A percentile compares a stretch with the other conserved stretches of the same genome.
These are phyloP conservation scores for Pseudopyricularia cyperi DNA, from an alignment of 2,329 filamentous ascomycete species.

Conservation along the genomic window DNA sequence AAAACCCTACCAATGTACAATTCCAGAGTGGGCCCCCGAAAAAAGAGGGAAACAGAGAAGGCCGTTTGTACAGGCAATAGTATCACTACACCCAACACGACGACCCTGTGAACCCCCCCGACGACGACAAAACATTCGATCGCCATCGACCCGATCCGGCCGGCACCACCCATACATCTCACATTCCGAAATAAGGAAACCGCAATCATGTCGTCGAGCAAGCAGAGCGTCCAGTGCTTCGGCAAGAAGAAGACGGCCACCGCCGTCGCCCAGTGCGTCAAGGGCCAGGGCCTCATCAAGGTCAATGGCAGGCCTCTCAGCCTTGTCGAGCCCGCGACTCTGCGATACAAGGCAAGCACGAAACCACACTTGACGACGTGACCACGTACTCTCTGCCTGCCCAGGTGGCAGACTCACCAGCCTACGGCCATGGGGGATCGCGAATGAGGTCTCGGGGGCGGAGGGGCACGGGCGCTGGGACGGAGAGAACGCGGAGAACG, in stretches of 20 bases:
- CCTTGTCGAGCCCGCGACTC: conserved; percentile 90
- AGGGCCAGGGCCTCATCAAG: conserved; percentile 68
- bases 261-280: conserved; percentile 80
- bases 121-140: background rate
- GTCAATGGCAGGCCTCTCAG: conserved; percentile 95
- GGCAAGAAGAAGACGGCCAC: conserved; percentile 95
- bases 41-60: background rate
- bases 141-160: background rate
- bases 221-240: conserved; percentile 91
- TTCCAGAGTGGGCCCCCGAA: background rate
- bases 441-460: background rate
- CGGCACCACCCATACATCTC: background rate
- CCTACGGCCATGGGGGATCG: background rate
- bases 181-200: background rate
- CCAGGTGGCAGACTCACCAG: background rate
- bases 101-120: background rate
- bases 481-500: background rate
- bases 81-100: background rate
- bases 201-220: conserved; percentile 55
- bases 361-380: background rate
- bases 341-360: conserved; percentile 79
- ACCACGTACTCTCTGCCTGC: background rate
- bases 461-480: background rate
- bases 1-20: background rate
- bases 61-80: background rate